phyloP scores from a whole-genome alignment of 352 stramenopile species.

The Globisporangium apiculatum region DNA sequence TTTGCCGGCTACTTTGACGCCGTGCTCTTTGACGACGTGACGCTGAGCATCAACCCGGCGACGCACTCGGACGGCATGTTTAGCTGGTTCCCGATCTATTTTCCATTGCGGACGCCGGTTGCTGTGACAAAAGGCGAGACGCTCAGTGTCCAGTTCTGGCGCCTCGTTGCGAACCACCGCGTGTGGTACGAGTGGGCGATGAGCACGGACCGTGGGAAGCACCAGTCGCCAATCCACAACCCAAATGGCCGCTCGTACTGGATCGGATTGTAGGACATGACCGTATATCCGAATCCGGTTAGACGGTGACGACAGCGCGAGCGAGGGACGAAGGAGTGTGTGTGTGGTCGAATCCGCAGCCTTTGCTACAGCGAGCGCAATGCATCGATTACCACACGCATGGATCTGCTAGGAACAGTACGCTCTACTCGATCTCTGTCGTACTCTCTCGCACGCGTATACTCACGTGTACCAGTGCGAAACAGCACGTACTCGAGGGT shows the following conservation, averaged over 20 bases:
- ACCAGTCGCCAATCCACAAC: conserved; percentile 91
- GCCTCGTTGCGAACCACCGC: conserved; percentile 73
- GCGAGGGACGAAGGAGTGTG: no score
- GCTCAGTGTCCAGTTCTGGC: conserved; percentile 91
- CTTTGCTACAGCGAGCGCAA: no score
- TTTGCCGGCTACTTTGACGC: conserved; percentile 96
- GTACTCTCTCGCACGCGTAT: no score
- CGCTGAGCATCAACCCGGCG: conserved; percentile 92
- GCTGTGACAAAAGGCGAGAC: conserved; percentile 70
- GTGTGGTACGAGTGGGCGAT: conserved; percentile 99
- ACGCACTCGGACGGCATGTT: conserved; percentile 98
- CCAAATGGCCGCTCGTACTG: conserved; percentile 93
- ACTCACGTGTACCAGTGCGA: no score
- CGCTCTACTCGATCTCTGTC: no score
- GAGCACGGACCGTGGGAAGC: conserved; percentile 31
- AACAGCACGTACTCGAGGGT: no score
- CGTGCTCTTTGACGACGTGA: conserved; percentile 91
- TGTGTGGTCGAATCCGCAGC: no score
- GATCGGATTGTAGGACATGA: conserved; percentile 86
- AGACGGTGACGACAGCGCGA: neutral
- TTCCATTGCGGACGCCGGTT: conserved; percentile 91
- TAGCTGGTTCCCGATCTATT: conserved; percentile 99
- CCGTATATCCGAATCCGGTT: neutral
- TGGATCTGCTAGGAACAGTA: no score
- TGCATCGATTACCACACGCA: no score